Conservation (phyloP, 768 basidiomycete genomes). For the Nevesoporus exiguus region DNA sequence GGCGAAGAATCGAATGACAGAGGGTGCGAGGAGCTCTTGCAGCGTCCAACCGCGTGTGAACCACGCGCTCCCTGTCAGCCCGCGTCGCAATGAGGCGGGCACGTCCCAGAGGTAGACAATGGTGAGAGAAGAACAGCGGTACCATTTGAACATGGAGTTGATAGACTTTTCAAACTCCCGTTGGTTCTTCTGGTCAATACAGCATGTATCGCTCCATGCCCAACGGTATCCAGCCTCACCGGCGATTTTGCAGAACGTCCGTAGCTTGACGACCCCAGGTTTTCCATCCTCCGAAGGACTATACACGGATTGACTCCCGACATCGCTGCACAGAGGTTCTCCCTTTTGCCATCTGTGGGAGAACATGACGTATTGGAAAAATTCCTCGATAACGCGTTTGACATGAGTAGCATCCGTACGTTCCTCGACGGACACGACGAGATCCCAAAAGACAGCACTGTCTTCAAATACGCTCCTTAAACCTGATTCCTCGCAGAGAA, state of each 20-base stretch:
- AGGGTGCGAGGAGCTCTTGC: constrained; percentile 11
- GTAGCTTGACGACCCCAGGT: neutral
- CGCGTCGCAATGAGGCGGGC: neutral
- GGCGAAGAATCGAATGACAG: constrained; percentile 1
- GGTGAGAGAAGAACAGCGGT: constrained; percentile 3
- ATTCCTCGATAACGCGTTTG: neutral
- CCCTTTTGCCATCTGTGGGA: constrained; percentile 13
- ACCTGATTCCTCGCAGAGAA: neutral
- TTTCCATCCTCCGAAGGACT: neutral
- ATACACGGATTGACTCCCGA: constrained; percentile 5
- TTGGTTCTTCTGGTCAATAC: constrained; percentile 8
- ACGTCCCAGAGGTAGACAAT: constrained; percentile 9
- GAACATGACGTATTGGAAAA: constrained; percentile 13
- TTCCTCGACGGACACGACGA: neutral
- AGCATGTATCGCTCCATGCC: constrained; percentile 11
- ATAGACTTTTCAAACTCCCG: constrained; percentile 7
- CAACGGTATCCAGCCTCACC: constrained; percentile 3
- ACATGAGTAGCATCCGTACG: neutral
- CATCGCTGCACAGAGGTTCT: constrained; percentile 3
- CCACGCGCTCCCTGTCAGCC: neutral
- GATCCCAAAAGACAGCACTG: neutral
- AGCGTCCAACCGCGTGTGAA: constrained; percentile 10
- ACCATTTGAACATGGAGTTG: constrained; percentile 11
- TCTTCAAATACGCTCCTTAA: neutral
- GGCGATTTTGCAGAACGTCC: neutral